Base-by-base conservation (phyloP, 495 filamentous ascomycete species). In the Glonium stellatum region DNA sequence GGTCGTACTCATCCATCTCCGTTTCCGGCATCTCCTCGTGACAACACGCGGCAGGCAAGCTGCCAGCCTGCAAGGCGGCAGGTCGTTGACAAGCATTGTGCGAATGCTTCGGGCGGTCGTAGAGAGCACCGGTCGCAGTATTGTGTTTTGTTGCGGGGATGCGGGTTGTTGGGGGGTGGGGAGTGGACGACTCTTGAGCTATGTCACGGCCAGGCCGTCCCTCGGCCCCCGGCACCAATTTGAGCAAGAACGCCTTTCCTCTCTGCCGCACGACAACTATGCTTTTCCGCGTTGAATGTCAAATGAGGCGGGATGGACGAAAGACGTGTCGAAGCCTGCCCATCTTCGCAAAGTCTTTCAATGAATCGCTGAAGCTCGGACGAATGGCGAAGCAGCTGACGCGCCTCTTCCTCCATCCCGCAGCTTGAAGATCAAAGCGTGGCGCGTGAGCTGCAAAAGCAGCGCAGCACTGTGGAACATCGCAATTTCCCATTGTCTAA, bases 1-100 rank as follows among this genome's bases (percentile, higher is more conserved):
- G 6, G 57, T 34, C 39, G 35, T 62, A 50, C 60, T 66, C 55
- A 57, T 60, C 63, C 63, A 68, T 58, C 63, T 55, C 54, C 44
- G 55, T 25, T 15, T 34, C 37, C 37, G 9, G 25, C n/a, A n/a
- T 19, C 6, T 31, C 15, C 37, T 37, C 18, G 53, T 31, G 27
- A 31, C 27, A 31, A 31, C 53, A 23, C 37, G 53, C 25, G 31
- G 22, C 15, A 36, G 31, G n/a, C 37, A 21, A 1, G 53, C 53
- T 31, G 19, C 53, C 1, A n/a, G 31, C 23, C 21, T 23, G 9
- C 10, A 13, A 15, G 48, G 21, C 9, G 18, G 48, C 48, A 51
- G 1, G 12, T 23, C 48, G 19, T 25, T 51, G 48, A 15, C 25
- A 5, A 51, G 48, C 48, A 51, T 51, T 27, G 48, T 51, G 15